Percentiles rank a stretch among this genome's conserved stretches.
Evolutionary conservation across 163 green algal species (phyloP).

Genomic region (Scenedesmus sp.): DNA sequence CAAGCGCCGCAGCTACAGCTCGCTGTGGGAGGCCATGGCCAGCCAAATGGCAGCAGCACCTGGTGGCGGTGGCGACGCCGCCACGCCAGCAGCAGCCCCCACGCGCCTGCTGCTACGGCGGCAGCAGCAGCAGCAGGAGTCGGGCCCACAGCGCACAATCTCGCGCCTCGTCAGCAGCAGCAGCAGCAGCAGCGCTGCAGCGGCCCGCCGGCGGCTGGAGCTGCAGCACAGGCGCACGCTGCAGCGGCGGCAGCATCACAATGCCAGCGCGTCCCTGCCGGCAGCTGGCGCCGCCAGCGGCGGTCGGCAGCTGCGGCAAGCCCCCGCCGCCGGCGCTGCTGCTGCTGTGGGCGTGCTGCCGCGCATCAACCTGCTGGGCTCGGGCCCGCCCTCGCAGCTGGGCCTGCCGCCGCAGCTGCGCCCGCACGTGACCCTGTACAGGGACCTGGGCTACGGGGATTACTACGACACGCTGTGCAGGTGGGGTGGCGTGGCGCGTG

Average conservation of each 20-base stretch:
- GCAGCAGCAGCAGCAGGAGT: not conserved
- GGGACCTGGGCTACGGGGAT: conserved; percentile 31
- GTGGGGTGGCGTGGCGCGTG: conserved; percentile 16
- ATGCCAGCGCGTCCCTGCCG: not conserved
- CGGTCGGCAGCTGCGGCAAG: not conserved
- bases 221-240: not conserved
- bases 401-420: conserved; percentile 24
- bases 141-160: not conserved
- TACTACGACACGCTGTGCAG: conserved; percentile 60
- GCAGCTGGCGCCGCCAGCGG: not conserved
- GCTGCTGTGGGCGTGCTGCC: conserved; percentile 1
- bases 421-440: conserved; percentile 32
- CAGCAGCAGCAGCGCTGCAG: conserved; percentile 12
- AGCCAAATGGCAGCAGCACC: conserved; percentile 21
- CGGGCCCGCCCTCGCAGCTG: conserved; percentile 3
- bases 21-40: conserved; percentile 20
- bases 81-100: not conserved
- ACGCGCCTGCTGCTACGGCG: not conserved
- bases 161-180: not conserved
- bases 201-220: not conserved
- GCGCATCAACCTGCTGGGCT: conserved; percentile 54
- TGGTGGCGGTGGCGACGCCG: not conserved
- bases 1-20: conserved; percentile 27
- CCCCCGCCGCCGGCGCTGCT: not conserved
- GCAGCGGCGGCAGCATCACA: conserved; percentile 15